phyloP scores from a whole-genome alignment of 106 monocot species.

The Dendrobium nobile region DNA sequence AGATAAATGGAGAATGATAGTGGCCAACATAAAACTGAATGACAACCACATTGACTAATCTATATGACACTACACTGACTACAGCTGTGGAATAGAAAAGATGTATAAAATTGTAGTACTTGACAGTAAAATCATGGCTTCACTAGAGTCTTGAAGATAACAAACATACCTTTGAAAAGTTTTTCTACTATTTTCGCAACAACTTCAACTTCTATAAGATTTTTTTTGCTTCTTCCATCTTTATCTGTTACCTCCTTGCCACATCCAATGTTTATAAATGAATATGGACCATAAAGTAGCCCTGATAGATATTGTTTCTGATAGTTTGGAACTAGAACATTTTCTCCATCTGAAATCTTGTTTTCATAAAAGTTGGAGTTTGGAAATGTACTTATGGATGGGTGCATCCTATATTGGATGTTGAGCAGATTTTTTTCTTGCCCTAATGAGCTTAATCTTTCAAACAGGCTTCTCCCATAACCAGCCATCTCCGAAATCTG shows the following conservation, averaged over 20 bases:
- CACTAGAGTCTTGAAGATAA: no score
- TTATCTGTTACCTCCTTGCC: conserved; percentile 31
- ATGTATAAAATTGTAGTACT: no score
- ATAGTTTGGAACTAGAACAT: conserved; percentile 25
- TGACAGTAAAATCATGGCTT: no score
- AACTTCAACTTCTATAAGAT: conserved; percentile 48
- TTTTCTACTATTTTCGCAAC: conserved; percentile 19
- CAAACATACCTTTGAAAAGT: conserved; percentile 9
- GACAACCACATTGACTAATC: no score
- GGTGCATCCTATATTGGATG: conserved; percentile 81
- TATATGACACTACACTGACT: no score
- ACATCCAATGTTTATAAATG: conserved; percentile 37
- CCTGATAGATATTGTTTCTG: conserved; percentile 14
- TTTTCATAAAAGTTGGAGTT: conserved; percentile 33
- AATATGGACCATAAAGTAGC: conserved; percentile 27
- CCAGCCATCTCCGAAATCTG: conserved; percentile 2
- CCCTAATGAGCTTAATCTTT: conserved; percentile 44
- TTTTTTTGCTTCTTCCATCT: conserved; percentile 25
- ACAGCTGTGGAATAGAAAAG: no score
- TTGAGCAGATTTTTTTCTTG: conserved; percentile 48
- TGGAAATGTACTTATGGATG: conserved; percentile 58
- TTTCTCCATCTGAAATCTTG: conserved; percentile 33
- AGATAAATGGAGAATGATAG: no score
- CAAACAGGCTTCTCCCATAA: conserved; percentile 60
- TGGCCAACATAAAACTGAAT: no score